These are phyloP conservation scores for Suillus subluteus DNA, from an alignment of 768 basidiomycete species.

Conservation along the genomic window DNA sequence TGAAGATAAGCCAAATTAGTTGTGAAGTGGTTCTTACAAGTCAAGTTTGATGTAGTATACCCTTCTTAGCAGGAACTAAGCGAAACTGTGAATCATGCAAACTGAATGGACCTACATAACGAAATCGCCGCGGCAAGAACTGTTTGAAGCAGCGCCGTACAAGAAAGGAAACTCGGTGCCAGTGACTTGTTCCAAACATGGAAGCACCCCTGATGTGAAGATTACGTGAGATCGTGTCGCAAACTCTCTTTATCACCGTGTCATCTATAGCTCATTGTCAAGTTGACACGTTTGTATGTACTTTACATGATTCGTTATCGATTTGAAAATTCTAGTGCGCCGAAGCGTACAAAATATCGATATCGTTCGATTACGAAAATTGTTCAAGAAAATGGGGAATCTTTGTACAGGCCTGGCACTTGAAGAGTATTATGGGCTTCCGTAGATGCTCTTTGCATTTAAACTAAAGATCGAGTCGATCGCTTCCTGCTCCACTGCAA, in stretches of 20 bases:
- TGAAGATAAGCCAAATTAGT: background rate
- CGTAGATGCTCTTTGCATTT: conserved; percentile 52
- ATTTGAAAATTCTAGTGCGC: conserved; percentile 1
- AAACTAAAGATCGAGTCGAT: conserved; percentile 72
- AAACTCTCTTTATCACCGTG: background rate
- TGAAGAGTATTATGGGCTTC: conserved; percentile 19
- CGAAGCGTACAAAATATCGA: background rate
- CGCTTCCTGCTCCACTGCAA: conserved; percentile 76
- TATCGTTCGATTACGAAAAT: background rate
- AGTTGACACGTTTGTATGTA: background rate
- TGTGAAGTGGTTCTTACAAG: background rate
- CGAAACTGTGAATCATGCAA: background rate
- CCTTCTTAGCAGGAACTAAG: conserved; percentile 3
- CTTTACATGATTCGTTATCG: background rate
- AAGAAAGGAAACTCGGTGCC: conserved; percentile 2
- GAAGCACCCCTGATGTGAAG: background rate
- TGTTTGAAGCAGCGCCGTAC: background rate
- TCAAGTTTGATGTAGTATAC: background rate
- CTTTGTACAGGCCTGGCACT: background rate
- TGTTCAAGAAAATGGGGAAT: background rate
- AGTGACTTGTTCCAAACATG: background rate
- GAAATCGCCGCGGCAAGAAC: background rate
- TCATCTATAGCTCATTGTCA: background rate
- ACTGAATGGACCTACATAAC: conserved; percentile 4
- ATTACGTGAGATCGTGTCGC: background rate